Conservation (phyloP, 257 asterid species). For the Solanum habrochaites region DNA sequence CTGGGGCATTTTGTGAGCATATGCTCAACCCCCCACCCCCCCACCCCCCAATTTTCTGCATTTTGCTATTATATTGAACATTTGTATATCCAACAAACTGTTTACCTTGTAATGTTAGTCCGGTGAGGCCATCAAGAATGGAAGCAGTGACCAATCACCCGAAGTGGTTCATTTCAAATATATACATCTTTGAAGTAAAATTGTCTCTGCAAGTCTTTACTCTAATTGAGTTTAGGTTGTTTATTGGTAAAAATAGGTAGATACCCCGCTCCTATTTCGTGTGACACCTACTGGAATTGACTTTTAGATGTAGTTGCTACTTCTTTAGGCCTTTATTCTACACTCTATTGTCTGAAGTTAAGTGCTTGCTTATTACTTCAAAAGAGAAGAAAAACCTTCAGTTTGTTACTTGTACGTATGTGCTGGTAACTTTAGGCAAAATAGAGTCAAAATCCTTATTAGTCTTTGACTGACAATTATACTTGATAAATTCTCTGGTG, state of each 20-base stretch:
- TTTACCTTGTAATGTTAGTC: background rate
- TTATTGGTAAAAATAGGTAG: background rate
- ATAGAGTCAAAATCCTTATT: background rate
- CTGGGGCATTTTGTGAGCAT: background rate
- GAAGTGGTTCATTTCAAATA: background rate
- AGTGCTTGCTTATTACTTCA: background rate
- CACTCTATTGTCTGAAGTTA: background rate
- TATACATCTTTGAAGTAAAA: background rate
- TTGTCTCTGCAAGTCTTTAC: background rate
- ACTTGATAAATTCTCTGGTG: background rate
- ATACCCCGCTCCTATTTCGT: background rate
- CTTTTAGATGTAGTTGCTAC: background rate
- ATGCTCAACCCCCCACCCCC: no score
- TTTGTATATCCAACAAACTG: background rate
- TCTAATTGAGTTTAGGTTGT: background rate
- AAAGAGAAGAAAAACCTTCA: background rate
- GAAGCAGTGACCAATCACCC: background rate
- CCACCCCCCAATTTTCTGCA: background rate
- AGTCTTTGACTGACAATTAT: background rate
- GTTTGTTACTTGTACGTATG: background rate
- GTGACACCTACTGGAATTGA: background rate
- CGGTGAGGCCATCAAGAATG: background rate
- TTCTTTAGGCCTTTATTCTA: background rate
- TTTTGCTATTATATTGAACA: background rate
- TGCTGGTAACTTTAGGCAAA: background rate